These are phyloP conservation scores for Yamadazyma blattariae DNA, from an alignment of 1,139 yeast genomes.

Conservation along the genomic window DNA sequence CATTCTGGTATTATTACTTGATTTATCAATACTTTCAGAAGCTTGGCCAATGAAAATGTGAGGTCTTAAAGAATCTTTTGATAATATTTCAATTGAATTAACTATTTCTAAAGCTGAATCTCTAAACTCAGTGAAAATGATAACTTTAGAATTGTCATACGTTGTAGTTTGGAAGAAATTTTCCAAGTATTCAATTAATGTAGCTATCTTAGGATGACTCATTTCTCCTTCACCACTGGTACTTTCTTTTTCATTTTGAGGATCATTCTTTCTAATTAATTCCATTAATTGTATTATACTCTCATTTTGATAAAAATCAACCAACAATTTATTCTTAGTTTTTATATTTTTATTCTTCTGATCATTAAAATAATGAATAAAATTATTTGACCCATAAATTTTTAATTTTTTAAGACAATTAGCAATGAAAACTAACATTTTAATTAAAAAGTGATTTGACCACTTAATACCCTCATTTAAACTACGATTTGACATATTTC, in stretches of 20 bases:
- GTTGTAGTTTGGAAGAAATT: conserved; percentile 47
- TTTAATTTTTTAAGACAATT: conserved; percentile 66
- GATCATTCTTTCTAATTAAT: conserved; percentile 45
- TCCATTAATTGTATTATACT: conserved; percentile 28
- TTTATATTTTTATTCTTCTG: conserved; percentile 48
- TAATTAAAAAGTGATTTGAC: conserved; percentile 61
- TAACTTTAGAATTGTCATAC: conserved; percentile 60
- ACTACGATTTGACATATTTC: conserved; percentile 47
- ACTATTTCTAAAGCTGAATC: conserved; percentile 89
- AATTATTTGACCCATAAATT: conserved; percentile 80
- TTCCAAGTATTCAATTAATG: conserved; percentile 54
- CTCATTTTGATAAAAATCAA: conserved; percentile 55
- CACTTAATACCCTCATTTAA: conserved; percentile 69
- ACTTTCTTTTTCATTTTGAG: conserved; percentile 5
- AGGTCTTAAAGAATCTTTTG: conserved; percentile 47
- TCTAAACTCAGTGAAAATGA: conserved; percentile 83
- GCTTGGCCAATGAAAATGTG: conserved; percentile 91
- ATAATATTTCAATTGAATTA: conserved; percentile 48
- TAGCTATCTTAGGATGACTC: conserved; percentile 77
- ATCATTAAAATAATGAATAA: conserved; percentile 64
- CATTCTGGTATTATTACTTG: conserved; percentile 26
- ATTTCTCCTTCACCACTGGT: conserved; percentile 39
- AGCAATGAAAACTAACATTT: conserved; percentile 70
- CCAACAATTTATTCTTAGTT: conserved; percentile 57
- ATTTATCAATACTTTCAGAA: conserved; percentile 27